Evolutionary conservation across 345 rosid genomes (phyloP), one percentile per base, ranked within the genome.

Genomic region (Syzygium jambos): DNA sequence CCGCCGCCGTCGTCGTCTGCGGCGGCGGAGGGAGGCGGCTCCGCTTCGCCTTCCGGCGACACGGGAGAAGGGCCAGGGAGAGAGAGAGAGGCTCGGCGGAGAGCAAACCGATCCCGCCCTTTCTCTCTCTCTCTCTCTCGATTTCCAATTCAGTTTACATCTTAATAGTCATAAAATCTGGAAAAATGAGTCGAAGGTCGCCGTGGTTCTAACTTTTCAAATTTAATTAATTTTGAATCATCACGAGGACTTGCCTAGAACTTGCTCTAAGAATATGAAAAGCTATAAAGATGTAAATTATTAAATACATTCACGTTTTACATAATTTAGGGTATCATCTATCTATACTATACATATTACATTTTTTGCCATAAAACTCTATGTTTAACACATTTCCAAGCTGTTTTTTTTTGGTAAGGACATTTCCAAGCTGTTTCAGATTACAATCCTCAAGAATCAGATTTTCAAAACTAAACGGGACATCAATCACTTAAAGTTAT

Each of bases 1-100:
- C 80, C n/a, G 59, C 16, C 51, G 90, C 63, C 85, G 87, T 91
- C 21, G 88, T 89, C 27, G 90, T 90, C n/a, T 2, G 61, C n/a
- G n/a, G n/a, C 4, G 59, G 57, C 2, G 2, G 59, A 0, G 41
- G 77, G 46, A 43, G 46, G 46, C 46, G 87, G 87, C 21, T 51
- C 88, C 77, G 65, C 91, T 54, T 59, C 87, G 88, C 88, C 83
- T 49, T 91, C 96, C 94, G 90, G 91, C 43, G 59, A 6, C 77
- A 87, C 85, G 87, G 87, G 88, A 87, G 46, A 90, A 86, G 90
- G 91, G 51, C 88, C 90, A 87, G 55, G 61, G 91, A 87, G 91
- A 19, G 80, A 34, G 61, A 25, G 87, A 86, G 90, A n/a, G n/a
- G n/a, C n/a, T n/a, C n/a, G n/a, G n/a, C n/a, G n/a, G n/a, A n/a